phyloP scores from a whole-genome alignment of 768 basidiomycete species.

The Podaxis carcinomalis region DNA sequence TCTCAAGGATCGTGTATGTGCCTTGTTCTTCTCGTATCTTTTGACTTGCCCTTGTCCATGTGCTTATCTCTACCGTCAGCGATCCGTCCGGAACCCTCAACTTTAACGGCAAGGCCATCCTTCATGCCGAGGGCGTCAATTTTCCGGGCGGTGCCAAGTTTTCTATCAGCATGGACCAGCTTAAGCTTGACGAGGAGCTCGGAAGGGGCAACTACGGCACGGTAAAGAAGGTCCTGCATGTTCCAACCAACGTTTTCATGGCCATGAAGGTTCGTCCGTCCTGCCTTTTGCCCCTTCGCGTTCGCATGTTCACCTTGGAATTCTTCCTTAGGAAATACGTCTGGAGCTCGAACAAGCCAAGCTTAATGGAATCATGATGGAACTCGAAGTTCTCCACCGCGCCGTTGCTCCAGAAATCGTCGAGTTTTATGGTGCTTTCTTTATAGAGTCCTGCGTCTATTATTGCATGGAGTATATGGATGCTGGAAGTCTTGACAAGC shows the following conservation, averaged over 20 bases:
- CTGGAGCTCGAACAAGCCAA: slow-evolving; percentile 92
- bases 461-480: slow-evolving; percentile 99
- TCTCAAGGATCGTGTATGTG: slow-evolving; percentile 89
- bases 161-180: slow-evolving; percentile 91
- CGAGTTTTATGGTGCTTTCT: slow-evolving; percentile 99
- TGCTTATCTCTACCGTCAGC: slow-evolving; percentile 32
- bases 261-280: slow-evolving; percentile 85
- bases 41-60: not conserved
- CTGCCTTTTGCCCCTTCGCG: slow-evolving; percentile 7
- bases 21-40: slow-evolving; percentile 10
- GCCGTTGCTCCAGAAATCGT: slow-evolving; percentile 90
- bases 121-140: slow-evolving; percentile 80
- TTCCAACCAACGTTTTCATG: slow-evolving; percentile 93
- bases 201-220: slow-evolving; percentile 97
- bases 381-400: slow-evolving; percentile 95
- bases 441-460: slow-evolving; percentile 99
- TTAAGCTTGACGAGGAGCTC: slow-evolving; percentile 88
- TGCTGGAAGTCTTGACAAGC: slow-evolving; percentile 90
- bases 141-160: slow-evolving; percentile 91
- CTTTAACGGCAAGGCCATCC: slow-evolving; percentile 88
- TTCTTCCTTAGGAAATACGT: slow-evolving; percentile 79
- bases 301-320: slow-evolving; percentile 8
- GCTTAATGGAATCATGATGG: slow-evolving; percentile 96
- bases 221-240: slow-evolving; percentile 93
- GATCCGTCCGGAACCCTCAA: slow-evolving; percentile 96